Evolutionary conservation across 1,139 yeast genomes (phyloP).

Genomic region (Geotrichum bryndzae): DNA sequence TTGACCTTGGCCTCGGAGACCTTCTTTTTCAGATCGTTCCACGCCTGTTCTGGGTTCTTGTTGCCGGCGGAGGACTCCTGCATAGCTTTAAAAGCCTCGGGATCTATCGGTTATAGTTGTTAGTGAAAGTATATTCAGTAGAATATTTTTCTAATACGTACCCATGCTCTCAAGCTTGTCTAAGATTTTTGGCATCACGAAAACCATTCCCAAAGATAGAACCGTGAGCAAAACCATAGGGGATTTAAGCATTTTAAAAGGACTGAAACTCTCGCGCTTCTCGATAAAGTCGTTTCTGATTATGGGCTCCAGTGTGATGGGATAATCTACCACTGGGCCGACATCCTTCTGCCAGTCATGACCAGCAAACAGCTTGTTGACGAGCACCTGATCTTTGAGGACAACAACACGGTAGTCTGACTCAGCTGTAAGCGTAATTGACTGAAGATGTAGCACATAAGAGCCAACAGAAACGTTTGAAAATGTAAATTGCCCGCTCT

Average conservation of each 20-base stretch:
- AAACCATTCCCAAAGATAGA: constrained; percentile 33
- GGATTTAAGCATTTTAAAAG: constrained; percentile 32
- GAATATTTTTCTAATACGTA: background rate
- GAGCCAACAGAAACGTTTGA: constrained; percentile 28
- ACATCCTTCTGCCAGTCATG: constrained; percentile 27
- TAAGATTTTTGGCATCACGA: constrained; percentile 33
- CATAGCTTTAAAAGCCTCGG: constrained; percentile 33
- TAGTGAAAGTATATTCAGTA: background rate
- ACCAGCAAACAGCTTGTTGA: constrained; percentile 29
- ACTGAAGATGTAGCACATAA: constrained; percentile 24
- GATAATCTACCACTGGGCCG: constrained; percentile 31
- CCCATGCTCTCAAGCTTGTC: constrained; percentile 24
- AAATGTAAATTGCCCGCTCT: constrained; percentile 27
- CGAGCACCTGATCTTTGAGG: constrained; percentile 24
- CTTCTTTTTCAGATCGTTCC: constrained; percentile 27
- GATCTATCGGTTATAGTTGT: constrained; percentile 26
- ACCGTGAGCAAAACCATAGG: constrained; percentile 38
- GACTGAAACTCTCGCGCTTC: constrained; percentile 32
- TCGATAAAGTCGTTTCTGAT: constrained; percentile 22
- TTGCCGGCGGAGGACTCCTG: constrained; percentile 20
- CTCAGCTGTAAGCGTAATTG: constrained; percentile 18
- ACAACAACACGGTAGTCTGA: constrained; percentile 29
- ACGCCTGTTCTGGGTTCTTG: constrained; percentile 4
- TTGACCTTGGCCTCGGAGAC: constrained; percentile 23
- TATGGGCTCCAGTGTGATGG: constrained; percentile 26